Conservation (phyloP, 2,329 filamentous ascomycete genomes). For the Claviceps sp. region DNA sequence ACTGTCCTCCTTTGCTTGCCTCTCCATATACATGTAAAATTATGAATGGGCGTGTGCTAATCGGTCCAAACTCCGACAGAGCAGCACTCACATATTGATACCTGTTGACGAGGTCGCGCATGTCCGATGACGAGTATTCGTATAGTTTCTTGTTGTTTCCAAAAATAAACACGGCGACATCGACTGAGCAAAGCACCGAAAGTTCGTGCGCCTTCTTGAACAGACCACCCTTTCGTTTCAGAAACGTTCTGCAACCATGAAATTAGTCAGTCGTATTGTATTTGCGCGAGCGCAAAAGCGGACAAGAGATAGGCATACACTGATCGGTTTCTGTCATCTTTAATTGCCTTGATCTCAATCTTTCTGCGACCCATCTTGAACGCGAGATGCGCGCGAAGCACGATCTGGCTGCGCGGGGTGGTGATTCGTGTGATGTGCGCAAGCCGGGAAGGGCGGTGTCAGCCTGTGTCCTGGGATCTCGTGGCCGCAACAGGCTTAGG, state of each 20-base stretch:
- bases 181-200: conserved; percentile 93
- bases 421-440: conserved; percentile 4
- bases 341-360: conserved; percentile 99
- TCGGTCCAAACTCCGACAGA: not conserved
- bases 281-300: not conserved
- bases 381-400: conserved; percentile 5
- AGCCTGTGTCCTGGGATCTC: not conserved
- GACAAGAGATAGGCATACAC: conserved; percentile 55
- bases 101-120: conserved; percentile 76
- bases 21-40: too few relatives aligned
- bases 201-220: conserved; percentile 99
- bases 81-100: conserved; percentile 74
- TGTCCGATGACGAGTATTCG: conserved; percentile 90
- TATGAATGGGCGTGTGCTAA: too few relatives aligned
- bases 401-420: conserved; percentile 2
- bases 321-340: conserved; percentile 93
- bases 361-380: conserved; percentile 82
- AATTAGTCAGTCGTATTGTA: not conserved
- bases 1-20: too few relatives aligned
- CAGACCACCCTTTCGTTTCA: conserved; percentile 95
- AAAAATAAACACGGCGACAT: conserved; percentile 97
- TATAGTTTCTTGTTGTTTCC: conserved; percentile 98
- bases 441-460: not conserved
- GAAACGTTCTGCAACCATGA: conserved; percentile 57
- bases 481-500: not conserved